Base-by-base conservation (phyloP, 108 stramenopile species). In the Nannochloropsis granulata region DNA sequence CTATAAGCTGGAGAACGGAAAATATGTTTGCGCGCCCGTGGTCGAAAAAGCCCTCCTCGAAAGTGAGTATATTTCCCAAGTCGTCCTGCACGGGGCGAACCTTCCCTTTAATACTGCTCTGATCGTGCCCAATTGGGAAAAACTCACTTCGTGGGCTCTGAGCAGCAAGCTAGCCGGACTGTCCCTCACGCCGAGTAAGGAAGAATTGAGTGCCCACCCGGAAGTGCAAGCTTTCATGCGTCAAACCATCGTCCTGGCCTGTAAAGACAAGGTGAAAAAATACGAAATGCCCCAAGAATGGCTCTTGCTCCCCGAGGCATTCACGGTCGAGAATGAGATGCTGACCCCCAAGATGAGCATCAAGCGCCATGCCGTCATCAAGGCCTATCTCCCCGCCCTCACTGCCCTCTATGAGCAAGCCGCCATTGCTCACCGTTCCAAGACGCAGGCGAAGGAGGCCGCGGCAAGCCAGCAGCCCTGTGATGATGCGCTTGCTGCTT, bases 1-100 rank as follows among this genome's bases (percentile, higher is more conserved):
- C 89, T 98, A 95, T 92, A 98, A 98, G 89, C 93, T 98, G 80
- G 96, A 96, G 82, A 98, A 98, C 91, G 97, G 97, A 8, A 96
- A 97, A 85, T 97, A 96, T 82, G 95, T 98, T 12, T 92, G 92
- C 34, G 96, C 96, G 9, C 92, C 94, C 5, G 94, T 95, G 5
- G 92, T 98, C 46, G 97, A 98, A 89, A 93, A 94, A 82, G 93
- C 94, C 2, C 93, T 96, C 83, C 91, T 93, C 9, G 91, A 94
- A 85, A 94, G 93, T 43, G 92, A 93, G 16, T 96, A 94, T 90
- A 93, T 98, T 79, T 91, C 86, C 14, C 97, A 98, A 90, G 93
- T 94, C 23, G 94, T 97, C 13, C 89, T 98, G 43, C 92, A 86
- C 84, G 97, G 97, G 80, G 94, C 93, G 12, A 94, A 96, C 85